Base-by-base conservation (phyloP, 2,329 filamentous ascomycete species). In the Pseudopithomyces maydicus region DNA sequence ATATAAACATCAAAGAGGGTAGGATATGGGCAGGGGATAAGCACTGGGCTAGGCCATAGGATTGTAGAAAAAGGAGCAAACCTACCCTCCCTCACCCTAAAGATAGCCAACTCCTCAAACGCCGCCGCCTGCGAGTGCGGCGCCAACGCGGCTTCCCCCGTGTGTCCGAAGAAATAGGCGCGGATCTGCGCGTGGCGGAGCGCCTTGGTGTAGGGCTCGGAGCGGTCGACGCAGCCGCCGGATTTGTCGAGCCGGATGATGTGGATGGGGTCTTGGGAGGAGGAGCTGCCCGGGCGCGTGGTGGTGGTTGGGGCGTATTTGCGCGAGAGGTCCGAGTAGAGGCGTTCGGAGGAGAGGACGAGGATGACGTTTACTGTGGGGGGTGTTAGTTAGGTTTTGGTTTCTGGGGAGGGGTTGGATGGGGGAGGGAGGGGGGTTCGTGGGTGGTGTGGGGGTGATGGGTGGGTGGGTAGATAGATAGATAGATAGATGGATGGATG, bases 91-190 rank as follows among this genome's bases (percentile, higher is more conserved):
- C 84, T 82, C 26, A 90, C 81, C 61, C 84, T 86, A 80, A 90
- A 97, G 42, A 98, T 84, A 1, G 86, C 82, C 38, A 97, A 74
- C 8, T 88, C 85, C 56, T 87, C 83, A 71, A 92, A 95, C 60
- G 92, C 88, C 4, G 96, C 86, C 57, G 90, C 89, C 68, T 96
- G 91, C 6, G 92, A 96, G 67, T 93, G 90, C 0, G 95, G 95
- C 44, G 90, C 95, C 2, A 99, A 81, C 56, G 90, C 85, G 59
- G 86, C 88, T 1, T 84, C 68, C 49, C 72, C 72, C 26, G 26
- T 29, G 61, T 90, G 89, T 10, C 95, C 95, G 72, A 97, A 99
- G 79, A 99, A 99, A 77, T 99, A 99, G 66, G 93, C 89, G 64
- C 90, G 89, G 51, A 97, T 92, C 49, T 90, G 85, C 0, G 89